Evolutionary conservation across 2,329 filamentous ascomycete genomes (phyloP).

Genomic region (Epichloe typhina): DNA sequence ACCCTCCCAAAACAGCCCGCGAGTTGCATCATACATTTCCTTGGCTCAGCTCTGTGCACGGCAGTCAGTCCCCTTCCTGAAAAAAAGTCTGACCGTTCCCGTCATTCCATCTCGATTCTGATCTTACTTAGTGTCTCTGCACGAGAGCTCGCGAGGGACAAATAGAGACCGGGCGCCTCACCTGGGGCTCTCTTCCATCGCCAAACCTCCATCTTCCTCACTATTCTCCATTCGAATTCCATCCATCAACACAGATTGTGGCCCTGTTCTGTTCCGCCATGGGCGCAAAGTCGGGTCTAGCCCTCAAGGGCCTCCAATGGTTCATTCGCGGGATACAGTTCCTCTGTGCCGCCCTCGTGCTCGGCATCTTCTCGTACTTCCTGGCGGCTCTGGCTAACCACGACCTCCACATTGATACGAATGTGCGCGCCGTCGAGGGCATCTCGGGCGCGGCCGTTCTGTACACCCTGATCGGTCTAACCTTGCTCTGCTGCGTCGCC

Average conservation of each 20-base stretch:
- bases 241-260: too few relatives aligned
- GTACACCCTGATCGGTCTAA: slow-evolving; percentile 59
- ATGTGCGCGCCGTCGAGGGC: slow-evolving; percentile 62
- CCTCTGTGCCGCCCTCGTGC: slow-evolving; percentile 55
- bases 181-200: too few relatives aligned
- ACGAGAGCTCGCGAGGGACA: too few relatives aligned
- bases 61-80: too few relatives aligned
- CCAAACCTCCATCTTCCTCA: not conserved
- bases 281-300: slow-evolving; percentile 25
- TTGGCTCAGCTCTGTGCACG: not conserved
- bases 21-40: slow-evolving; percentile 1
- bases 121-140: too few relatives aligned
- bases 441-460: slow-evolving; percentile 62
- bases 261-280: slow-evolving; percentile 8
- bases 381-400: slow-evolving; percentile 59
- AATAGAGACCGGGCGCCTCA: too few relatives aligned
- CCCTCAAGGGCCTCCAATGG: slow-evolving; percentile 57
- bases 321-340: slow-evolving; percentile 64
- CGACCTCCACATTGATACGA: slow-evolving; percentile 46
- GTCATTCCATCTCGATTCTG: too few relatives aligned
- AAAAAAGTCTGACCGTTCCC: too few relatives aligned
- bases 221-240: too few relatives aligned
- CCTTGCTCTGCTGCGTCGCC: slow-evolving; percentile 69
- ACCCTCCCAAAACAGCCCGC: not conserved
- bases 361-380: slow-evolving; percentile 77